Conservation (phyloP, 306 rosid genomes). For the Macrotyloma uniflorum region DNA sequence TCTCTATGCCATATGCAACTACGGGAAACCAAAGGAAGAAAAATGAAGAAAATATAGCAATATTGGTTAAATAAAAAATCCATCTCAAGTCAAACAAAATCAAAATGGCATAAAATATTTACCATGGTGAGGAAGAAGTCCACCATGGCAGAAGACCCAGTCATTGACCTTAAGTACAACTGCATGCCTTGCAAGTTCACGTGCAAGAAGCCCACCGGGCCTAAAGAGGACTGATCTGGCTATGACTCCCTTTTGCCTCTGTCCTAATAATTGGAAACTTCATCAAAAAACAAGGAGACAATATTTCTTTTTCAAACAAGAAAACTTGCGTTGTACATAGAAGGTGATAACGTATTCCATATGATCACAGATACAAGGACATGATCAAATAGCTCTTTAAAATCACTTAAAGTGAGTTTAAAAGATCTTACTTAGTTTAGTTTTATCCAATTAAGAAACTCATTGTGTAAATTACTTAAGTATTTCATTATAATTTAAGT, state of each 20-base stretch:
- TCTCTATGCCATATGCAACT: slow-evolving; percentile 88
- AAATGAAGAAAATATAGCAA: slow-evolving; percentile 10
- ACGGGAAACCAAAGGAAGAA: slow-evolving; percentile 28
- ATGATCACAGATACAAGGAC: background rate
- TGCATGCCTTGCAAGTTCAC: slow-evolving; percentile 75
- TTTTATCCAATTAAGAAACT: background rate
- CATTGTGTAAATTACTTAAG: background rate
- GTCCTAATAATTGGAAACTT: slow-evolving; percentile 68
- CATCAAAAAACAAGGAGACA: slow-evolving; percentile 44
- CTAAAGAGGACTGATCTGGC: slow-evolving; percentile 84
- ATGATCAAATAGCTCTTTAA: background rate
- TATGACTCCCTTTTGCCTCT: slow-evolving; percentile 92
- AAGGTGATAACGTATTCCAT: background rate
- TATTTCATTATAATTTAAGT: background rate
- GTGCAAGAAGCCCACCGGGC: slow-evolving; percentile 83
- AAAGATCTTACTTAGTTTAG: background rate
- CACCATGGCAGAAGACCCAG: slow-evolving; percentile 98
- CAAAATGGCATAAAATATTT: slow-evolving; percentile 34
- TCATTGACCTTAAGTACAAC: slow-evolving; percentile 93
- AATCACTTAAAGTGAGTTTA: background rate
- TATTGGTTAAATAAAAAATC: background rate
- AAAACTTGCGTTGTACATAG: background rate
- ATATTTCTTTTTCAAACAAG: slow-evolving; percentile 24
- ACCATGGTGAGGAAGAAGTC: slow-evolving; percentile 99
- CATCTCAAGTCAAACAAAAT: slow-evolving; percentile 13